These are phyloP conservation scores for Agaricus sinodeliciosus DNA, from an alignment of 768 basidiomycete genomes.

Conservation along the genomic window DNA sequence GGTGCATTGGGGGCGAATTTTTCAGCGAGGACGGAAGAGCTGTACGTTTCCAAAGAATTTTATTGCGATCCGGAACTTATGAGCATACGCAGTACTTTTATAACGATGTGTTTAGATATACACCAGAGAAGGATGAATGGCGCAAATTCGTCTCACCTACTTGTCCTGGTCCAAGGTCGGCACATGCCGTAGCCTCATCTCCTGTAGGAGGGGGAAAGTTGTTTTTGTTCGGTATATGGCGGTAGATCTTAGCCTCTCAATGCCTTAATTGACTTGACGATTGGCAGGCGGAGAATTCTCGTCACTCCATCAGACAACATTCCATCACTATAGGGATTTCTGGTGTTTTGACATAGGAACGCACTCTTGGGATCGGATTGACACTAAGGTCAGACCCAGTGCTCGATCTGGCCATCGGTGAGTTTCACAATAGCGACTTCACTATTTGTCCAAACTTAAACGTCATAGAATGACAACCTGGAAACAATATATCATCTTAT, in stretches of 20 bases:
- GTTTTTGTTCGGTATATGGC: slow-evolving; percentile 61
- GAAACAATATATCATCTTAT: slow-evolving; percentile 83
- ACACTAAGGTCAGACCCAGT: slow-evolving; percentile 74
- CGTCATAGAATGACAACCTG: slow-evolving; percentile 73
- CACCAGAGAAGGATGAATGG: slow-evolving; percentile 92
- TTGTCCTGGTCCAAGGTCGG: slow-evolving; percentile 83
- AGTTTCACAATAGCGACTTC: slow-evolving; percentile 11
- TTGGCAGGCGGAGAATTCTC: slow-evolving; percentile 77
- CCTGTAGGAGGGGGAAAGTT: slow-evolving; percentile 81
- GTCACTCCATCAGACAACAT: slow-evolving; percentile 72
- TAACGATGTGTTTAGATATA: slow-evolving; percentile 82
- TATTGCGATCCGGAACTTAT: neutral
- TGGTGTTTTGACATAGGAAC: slow-evolving; percentile 81
- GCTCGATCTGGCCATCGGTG: slow-evolving; percentile 82
- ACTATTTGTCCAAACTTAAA: neutral
- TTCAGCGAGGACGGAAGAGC: slow-evolving; percentile 84
- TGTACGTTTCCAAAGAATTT: slow-evolving; percentile 28
- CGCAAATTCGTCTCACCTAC: slow-evolving; percentile 76
- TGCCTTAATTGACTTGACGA: neutral
- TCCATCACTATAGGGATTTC: slow-evolving; percentile 86
- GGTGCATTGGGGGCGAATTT: slow-evolving; percentile 83
- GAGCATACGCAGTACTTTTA: slow-evolving; percentile 60
- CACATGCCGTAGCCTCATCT: slow-evolving; percentile 73
- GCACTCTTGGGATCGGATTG: slow-evolving; percentile 83
- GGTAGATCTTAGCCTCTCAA: neutral